Evolutionary conservation across 169 alveolate species (phyloP), one percentile per base, ranked within the genome.

Genomic region (Toxoplasma gondii): DNA sequence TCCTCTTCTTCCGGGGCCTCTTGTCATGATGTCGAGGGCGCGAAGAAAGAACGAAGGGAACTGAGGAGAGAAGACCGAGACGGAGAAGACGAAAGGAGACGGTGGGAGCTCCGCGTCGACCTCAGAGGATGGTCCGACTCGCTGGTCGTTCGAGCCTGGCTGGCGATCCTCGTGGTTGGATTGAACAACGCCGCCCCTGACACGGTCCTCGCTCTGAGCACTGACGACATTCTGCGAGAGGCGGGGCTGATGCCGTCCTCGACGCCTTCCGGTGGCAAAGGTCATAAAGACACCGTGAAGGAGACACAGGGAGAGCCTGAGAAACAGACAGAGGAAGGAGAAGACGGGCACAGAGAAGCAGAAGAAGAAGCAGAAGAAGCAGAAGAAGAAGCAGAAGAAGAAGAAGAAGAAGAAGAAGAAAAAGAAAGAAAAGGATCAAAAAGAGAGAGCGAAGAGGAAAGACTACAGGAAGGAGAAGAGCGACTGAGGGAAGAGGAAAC

Each of bases 111-210:
- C 45, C n/a, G n/a, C 45, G 86, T 78, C 9, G 39, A 78, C 44
- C 86, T 78, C 49, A 78, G 45, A n/a, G 45, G 86, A 10, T 78
- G 86, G 86, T 78, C 86, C 4, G 86, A 78, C 45, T 78, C 86
- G 22, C 49, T 38, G 39, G 29, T 78, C 39, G 39, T 78, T 41
- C 86, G 86, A 10, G 86, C 45, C 29, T 78, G 86, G 86, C 86
- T 78, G 43, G 4, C 39, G 27, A 31, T 78, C n/a, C 86, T 78
- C 86, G 49, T 36, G 1, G 44, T 2, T 7, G 86, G 86, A 41
- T 27, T 78, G 39, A 19, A n/a, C 27, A 31, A 31, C 45, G 2
- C 44, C 10, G 22, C 86, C 2, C 49, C 86, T 4, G 86, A 78
- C 45, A n/a, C 22, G 45, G 43, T 78, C n/a, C n/a, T 78, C 27